Evolutionary conservation across 164 flowering plant genomes (phyloP).

Genomic region (Macadamia tetraphylla): DNA sequence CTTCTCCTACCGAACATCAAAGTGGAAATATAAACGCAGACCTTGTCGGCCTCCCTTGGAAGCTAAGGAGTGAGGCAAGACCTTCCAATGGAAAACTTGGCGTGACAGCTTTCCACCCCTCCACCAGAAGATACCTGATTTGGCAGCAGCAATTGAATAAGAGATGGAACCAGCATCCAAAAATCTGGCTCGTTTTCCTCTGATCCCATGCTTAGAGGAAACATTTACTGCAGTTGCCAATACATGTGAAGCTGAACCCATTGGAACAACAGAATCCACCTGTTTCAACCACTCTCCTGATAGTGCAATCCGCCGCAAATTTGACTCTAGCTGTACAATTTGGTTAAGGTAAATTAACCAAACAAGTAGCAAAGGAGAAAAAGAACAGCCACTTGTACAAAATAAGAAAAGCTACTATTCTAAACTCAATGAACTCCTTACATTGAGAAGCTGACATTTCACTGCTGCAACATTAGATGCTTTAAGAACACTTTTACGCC

Average conservation of each 20-base stretch:
- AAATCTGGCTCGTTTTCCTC: conserved; percentile 41
- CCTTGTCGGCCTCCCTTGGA: conserved; percentile 86
- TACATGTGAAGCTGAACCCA: conserved; percentile 78
- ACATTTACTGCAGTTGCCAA: conserved; percentile 38
- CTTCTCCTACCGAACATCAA: not conserved
- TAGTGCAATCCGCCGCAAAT: conserved; percentile 60
- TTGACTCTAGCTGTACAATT: conserved; percentile 72
- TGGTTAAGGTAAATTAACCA: conserved; percentile 8
- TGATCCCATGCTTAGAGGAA: conserved; percentile 44
- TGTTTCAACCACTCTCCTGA: conserved; percentile 77
- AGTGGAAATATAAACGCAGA: conserved; percentile 17
- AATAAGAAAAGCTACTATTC: not conserved
- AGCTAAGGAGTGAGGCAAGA: conserved; percentile 62
- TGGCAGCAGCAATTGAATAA: conserved; percentile 32
- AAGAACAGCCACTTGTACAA: not conserved
- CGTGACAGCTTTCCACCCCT: conserved; percentile 89
- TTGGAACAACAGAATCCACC: conserved; percentile 50
- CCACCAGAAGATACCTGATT: conserved; percentile 68
- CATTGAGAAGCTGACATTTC: conserved; percentile 56
- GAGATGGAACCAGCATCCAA: conserved; percentile 33
- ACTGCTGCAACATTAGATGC: conserved; percentile 45
- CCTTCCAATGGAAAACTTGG: conserved; percentile 73
- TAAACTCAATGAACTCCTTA: conserved; percentile 25
- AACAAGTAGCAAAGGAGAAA: not conserved
- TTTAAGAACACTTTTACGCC: conserved; percentile 51